Conservation (phyloP, 2,329 filamentous ascomycete species). For the Trichoderma harzianum region DNA sequence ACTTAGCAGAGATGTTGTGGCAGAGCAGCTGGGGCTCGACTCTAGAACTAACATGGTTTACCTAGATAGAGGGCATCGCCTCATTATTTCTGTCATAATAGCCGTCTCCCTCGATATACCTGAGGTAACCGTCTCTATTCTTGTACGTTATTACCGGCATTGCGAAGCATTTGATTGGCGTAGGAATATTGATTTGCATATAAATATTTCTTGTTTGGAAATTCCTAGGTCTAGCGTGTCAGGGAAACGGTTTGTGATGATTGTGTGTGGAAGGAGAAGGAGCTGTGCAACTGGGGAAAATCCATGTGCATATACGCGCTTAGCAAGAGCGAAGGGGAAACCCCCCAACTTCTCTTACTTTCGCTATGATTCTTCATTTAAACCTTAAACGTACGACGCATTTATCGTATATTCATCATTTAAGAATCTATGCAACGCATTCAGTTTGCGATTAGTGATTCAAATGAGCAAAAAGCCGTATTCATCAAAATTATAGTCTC, state of each 20-base stretch:
- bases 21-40: not conserved
- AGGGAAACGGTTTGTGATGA: not conserved
- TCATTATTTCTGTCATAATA: not conserved
- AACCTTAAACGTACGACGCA: no score
- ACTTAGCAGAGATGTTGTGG: not conserved
- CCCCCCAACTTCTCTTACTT: no score
- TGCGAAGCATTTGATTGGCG: not conserved
- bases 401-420: no score
- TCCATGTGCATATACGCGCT: fast-evolving
- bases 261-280: not conserved
- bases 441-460: no score
- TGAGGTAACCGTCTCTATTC: not conserved
- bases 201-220: no score
- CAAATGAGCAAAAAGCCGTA: no score
- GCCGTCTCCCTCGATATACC: not conserved
- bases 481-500: no score
- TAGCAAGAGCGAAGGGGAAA: not conserved
- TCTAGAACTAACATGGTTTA: not conserved
- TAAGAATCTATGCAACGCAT: no score
- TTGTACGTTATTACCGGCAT: not conserved
- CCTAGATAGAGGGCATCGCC: not conserved
- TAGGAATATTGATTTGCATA: no score
- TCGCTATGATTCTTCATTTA: no score
- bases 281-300: not conserved
- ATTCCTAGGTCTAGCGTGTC: not conserved